Evolutionary conservation across 2,329 filamentous ascomycete genomes (phyloP).

Genomic region (Hymenoscyphus linearis): DNA sequence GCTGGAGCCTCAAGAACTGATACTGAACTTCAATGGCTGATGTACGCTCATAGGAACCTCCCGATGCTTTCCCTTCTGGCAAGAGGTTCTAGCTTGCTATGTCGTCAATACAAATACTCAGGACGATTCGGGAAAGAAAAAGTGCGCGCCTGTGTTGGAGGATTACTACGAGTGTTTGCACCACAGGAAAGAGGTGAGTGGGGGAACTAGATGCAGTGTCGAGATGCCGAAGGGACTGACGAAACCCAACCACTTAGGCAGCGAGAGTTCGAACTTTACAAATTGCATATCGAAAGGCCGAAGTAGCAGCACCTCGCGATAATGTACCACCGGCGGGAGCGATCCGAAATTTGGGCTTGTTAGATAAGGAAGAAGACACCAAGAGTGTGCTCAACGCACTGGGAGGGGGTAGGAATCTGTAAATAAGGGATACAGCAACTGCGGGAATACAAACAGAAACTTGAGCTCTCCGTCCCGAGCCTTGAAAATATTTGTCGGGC

Average conservation of each 20-base stretch:
- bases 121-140: conserved; percentile 75
- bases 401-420: conserved; percentile 20
- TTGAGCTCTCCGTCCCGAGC: not conserved
- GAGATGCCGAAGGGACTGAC: not conserved
- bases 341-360: conserved; percentile 79
- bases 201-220: too few species aligned
- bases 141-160: conserved; percentile 79
- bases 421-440: conserved; percentile 24
- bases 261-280: conserved; percentile 75
- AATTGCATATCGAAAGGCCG: conserved; percentile 75
- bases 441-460: not conserved
- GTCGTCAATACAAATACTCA: conserved; percentile 84
- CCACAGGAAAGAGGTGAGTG: conserved; percentile 89
- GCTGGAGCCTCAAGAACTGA: not conserved
- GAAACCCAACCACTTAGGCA: conserved; percentile 40
- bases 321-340: conserved; percentile 76
- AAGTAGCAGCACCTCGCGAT: conserved; percentile 70
- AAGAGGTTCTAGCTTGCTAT: conserved; percentile 97
- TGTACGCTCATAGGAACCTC: conserved; percentile 30
- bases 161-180: conserved; percentile 99
- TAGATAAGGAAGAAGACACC: conserved; percentile 79
- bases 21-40: conserved; percentile 23
- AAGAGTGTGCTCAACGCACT: conserved; percentile 45
- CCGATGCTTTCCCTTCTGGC: conserved; percentile 99
- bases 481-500: not conserved